Percentiles rank a stretch among this genome's conserved stretches.
Conservation (phyloP, 2,329 filamentous ascomycete genomes). For the Cadophora sp. region DNA sequence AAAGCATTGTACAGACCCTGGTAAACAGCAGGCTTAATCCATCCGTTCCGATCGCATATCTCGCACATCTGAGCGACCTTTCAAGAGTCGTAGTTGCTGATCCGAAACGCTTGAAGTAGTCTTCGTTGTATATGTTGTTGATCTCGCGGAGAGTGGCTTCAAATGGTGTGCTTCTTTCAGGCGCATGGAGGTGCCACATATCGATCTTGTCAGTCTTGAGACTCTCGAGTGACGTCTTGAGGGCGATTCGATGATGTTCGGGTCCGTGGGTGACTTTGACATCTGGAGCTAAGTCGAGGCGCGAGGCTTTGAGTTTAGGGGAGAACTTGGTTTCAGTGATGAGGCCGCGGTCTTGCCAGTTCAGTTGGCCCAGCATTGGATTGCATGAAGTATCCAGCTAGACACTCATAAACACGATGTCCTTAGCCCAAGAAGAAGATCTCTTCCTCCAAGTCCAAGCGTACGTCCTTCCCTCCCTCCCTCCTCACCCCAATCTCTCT, state of each 20-base stretch:
- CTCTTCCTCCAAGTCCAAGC: constrained; percentile 63
- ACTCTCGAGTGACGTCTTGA: constrained; percentile 60
- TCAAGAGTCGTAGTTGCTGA: constrained; percentile 64
- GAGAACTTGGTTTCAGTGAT: constrained; percentile 64
- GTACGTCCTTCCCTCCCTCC: constrained; percentile 50
- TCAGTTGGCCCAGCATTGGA: constrained; percentile 47
- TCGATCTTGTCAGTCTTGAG: constrained; percentile 55
- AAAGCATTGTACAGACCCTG: constrained; percentile 46
- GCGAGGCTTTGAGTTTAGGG: constrained; percentile 22
- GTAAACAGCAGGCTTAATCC: constrained; percentile 45
- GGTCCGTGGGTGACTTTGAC: constrained; percentile 52
- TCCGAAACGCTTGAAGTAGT: constrained; percentile 55
- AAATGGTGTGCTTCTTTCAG: constrained; percentile 40
- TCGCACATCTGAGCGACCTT: constrained; percentile 42
- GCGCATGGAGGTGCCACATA: constrained; percentile 39
- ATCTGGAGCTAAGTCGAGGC: constrained; percentile 4
- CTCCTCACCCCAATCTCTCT: constrained; percentile 18
- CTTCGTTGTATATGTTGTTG: constrained; percentile 45
- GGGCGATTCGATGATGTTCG: constrained; percentile 54
- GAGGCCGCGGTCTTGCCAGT: constrained; percentile 68
- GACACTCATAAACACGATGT: too few species aligned
- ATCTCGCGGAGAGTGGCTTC: constrained; percentile 42
- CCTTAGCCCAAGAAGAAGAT: too few species aligned
- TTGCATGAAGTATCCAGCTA: too few species aligned
- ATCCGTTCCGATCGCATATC: constrained; percentile 45